Percentiles rank a stretch among this genome's conserved stretches.
Evolutionary conservation across 1,284 basidiomycete genomes (phyloP).

Genomic region (Sanghuangporus baumii): DNA sequence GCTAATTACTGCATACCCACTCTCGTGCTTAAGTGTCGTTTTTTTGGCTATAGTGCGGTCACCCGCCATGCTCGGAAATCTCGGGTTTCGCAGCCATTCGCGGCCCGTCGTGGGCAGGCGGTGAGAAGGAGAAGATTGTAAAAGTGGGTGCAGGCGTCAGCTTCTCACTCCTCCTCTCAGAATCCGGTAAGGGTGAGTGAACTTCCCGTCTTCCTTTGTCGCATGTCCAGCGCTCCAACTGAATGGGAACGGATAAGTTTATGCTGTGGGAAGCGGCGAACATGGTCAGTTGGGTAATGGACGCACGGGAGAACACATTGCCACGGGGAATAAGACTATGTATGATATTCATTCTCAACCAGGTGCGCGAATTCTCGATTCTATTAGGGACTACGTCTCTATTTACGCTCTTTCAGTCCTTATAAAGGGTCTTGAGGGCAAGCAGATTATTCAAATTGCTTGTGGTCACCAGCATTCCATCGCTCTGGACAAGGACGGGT

Average conservation of each 20-base stretch:
- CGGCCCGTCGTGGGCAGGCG: conserved; percentile 48
- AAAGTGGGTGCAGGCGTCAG: conserved; percentile 78
- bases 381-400: conserved; percentile 4
- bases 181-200: conserved; percentile 63
- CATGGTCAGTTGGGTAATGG: conserved; percentile 92
- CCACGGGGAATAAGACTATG: conserved; percentile 75
- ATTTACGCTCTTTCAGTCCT: conserved; percentile 41
- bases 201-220: conserved; percentile 6
- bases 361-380: conserved; percentile 38
- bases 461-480: conserved; percentile 86
- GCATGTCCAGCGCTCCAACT: background rate
- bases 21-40: background rate
- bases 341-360: conserved; percentile 79
- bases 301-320: conserved; percentile 82
- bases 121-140: conserved; percentile 57
- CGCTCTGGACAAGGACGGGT: conserved; percentile 76
- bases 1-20: background rate
- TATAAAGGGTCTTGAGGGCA: conserved; percentile 66
- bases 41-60: conserved; percentile 55
- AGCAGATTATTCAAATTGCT: conserved; percentile 74
- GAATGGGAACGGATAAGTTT: conserved; percentile 45
- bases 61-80: conserved; percentile 57
- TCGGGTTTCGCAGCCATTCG: conserved; percentile 58
- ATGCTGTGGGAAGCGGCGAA: conserved; percentile 87
- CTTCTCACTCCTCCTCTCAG: conserved; percentile 80